These are phyloP conservation scores for Rhododendron mucronatum DNA, from an alignment of 148 eudicot genomes.

Conservation along the genomic window DNA sequence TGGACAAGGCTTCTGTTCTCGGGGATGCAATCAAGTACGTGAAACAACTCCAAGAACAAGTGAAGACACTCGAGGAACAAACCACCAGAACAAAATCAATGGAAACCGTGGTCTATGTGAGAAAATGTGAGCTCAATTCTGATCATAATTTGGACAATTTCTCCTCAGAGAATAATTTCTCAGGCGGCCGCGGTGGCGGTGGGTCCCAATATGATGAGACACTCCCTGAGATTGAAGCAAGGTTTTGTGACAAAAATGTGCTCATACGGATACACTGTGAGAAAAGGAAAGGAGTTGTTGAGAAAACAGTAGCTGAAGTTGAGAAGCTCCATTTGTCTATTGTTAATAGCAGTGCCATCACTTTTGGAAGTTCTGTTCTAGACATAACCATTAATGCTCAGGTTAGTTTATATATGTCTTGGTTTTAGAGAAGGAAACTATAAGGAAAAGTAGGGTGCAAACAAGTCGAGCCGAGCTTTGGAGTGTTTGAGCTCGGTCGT, in stretches of 20 bases:
- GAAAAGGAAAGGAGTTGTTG: conserved; percentile 49
- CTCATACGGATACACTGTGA: conserved; percentile 56
- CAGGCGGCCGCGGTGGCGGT: background rate
- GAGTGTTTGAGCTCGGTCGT: too few relatives aligned
- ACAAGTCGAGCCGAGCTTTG: background rate
- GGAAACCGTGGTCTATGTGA: conserved; percentile 47
- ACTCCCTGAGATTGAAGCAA: conserved; percentile 62
- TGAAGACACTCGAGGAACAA: conserved; percentile 65
- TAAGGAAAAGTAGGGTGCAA: background rate
- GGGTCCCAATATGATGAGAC: conserved; percentile 9
- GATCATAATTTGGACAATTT: conserved; percentile 16
- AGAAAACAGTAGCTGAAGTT: conserved; percentile 43
- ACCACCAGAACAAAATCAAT: conserved; percentile 33
- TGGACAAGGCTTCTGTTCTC: conserved; percentile 80
- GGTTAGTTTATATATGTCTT: conserved; percentile 28
- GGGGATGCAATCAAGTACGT: conserved; percentile 63
- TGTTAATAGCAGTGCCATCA: conserved; percentile 40
- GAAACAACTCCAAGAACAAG: conserved; percentile 60
- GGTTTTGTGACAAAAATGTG: conserved; percentile 48
- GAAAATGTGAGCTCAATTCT: conserved; percentile 33
- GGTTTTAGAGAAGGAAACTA: background rate
- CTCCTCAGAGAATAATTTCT: conserved; percentile 16
- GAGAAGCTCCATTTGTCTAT: conserved; percentile 52
- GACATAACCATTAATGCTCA: conserved; percentile 60
- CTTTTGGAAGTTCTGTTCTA: conserved; percentile 50